A percentile compares a stretch with the other conserved stretches of the same genome.
Conservation (phyloP, 306 rosid genomes). For the Crataegus laevigata region DNA sequence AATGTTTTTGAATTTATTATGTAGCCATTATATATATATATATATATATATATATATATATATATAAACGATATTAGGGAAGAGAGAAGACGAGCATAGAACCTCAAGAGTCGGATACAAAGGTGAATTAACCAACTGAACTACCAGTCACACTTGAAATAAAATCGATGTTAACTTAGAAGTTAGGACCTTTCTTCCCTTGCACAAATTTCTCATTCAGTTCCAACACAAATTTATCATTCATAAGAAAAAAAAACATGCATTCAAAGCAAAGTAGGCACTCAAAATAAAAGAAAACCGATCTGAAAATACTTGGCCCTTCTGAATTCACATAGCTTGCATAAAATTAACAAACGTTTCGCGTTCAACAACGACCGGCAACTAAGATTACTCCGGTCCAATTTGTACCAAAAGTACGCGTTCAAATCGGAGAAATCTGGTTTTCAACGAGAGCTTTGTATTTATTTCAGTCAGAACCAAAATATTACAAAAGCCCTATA, state of each 20-base stretch:
- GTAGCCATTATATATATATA: not conserved
- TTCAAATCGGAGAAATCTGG: not conserved
- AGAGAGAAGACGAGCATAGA: not conserved
- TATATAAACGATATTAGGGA: too few species aligned
- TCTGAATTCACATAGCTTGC: not conserved
- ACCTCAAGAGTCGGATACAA: too few species aligned
- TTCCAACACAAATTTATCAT: too few species aligned
- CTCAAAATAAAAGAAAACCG: not conserved
- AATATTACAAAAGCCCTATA: conserved; percentile 39
- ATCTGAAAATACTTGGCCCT: not conserved
- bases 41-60: too few species aligned
- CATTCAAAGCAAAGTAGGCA: not conserved
- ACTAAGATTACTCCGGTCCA: not conserved
- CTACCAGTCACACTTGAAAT: not conserved
- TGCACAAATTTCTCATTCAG: too few species aligned
- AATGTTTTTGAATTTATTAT: too few species aligned
- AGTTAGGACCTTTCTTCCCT: too few species aligned
- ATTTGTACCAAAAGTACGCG: not conserved
- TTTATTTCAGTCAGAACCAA: conserved; percentile 41
- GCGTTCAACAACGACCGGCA: not conserved
- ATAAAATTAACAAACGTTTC: not conserved
- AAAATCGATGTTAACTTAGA: not conserved
- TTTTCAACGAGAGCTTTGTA: conserved; percentile 26
- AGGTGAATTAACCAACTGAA: not conserved
- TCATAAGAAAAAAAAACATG: too few species aligned